A percentile compares a stretch with the other conserved stretches of the same genome.
These are phyloP conservation scores for Malus fusca DNA, from an alignment of 306 rosid species.

Conservation along the genomic window DNA sequence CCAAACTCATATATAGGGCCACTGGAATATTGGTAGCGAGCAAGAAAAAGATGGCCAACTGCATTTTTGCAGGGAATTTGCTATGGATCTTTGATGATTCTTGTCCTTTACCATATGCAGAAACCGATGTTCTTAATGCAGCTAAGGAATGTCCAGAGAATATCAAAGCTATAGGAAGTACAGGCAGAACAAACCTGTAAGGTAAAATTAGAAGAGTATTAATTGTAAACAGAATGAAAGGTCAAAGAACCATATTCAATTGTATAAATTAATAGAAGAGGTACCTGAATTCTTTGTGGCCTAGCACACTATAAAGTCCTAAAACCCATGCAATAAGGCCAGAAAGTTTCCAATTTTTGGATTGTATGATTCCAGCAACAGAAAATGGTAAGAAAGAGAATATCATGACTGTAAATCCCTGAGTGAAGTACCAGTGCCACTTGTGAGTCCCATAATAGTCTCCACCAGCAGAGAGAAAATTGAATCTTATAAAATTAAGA, in stretches of 20 bases:
- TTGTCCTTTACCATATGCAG: conserved; percentile 26
- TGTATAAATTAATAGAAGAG: conserved; percentile 4
- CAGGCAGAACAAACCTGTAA: conserved; percentile 84
- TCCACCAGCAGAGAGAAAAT: conserved; percentile 91
- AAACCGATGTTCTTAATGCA: conserved; percentile 27
- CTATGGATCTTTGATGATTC: conserved; percentile 20
- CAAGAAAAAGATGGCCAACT: conserved; percentile 53
- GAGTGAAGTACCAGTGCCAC: conserved; percentile 99
- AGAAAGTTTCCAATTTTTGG: conserved; percentile 73
- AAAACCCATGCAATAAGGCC: conserved; percentile 84
- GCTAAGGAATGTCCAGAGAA: conserved; percentile 81
- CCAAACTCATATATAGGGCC: conserved; percentile 93
- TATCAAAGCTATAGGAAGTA: conserved; percentile 88
- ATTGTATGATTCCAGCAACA: conserved; percentile 59
- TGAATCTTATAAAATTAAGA: conserved; percentile 81
- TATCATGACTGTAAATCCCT: conserved; percentile 82
- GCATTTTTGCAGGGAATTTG: conserved; percentile 41
- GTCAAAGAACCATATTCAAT: conserved; percentile 9
- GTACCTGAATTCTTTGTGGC: conserved; percentile 98
- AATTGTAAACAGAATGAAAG: conserved; percentile 14
- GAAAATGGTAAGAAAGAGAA: conserved; percentile 75
- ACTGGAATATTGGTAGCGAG: conserved; percentile 81
- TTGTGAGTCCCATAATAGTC: conserved; percentile 93
- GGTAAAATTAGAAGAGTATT: conserved; percentile 4
- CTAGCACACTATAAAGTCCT: conserved; percentile 69